These are phyloP conservation scores for Naganishia vishniacii DNA, from an alignment of 768 basidiomycete genomes.

Conservation along the genomic window DNA sequence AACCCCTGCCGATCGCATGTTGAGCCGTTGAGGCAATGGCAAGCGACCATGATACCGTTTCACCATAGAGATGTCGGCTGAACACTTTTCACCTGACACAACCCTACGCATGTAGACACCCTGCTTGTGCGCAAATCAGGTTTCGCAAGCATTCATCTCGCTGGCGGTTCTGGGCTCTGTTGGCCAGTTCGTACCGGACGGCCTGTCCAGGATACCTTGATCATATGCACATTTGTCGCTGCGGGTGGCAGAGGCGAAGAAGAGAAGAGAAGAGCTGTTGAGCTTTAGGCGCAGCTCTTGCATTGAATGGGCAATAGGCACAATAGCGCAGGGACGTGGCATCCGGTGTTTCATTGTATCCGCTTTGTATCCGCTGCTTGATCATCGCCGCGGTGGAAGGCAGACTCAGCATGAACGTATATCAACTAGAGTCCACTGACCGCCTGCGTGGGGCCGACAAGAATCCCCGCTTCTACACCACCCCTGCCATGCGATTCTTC, in stretches of 20 bases:
- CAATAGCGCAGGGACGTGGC: conserved; percentile 10
- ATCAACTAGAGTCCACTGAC: background rate
- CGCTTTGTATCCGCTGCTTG: conserved; percentile 21
- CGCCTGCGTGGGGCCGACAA: background rate
- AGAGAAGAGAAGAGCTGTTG: too few species aligned
- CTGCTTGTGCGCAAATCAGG: too few species aligned
- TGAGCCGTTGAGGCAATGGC: conserved; percentile 22
- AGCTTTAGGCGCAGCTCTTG: too few species aligned
- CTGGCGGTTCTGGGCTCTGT: too few species aligned
- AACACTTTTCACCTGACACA: too few species aligned
- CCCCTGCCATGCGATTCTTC: conserved; percentile 19
- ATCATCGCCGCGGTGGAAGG: conserved; percentile 7
- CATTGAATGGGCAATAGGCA: too few species aligned
- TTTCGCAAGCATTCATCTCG: too few species aligned
- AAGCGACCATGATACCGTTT: conserved; percentile 24
- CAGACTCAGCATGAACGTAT: conserved; percentile 14
- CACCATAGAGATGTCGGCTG: conserved; percentile 23
- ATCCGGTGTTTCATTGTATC: background rate
- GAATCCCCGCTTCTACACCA: background rate
- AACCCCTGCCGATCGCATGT: conserved; percentile 22
- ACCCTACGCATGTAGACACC: too few species aligned
- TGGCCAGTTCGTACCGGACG: too few species aligned
- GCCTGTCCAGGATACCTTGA: too few species aligned
- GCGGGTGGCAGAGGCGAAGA: too few species aligned
- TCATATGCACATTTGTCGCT: too few species aligned